Percentiles rank a stretch among this genome's conserved stretches.
Conservation (phyloP, 164 flowering plant species). For the Nelumbo lutea region DNA sequence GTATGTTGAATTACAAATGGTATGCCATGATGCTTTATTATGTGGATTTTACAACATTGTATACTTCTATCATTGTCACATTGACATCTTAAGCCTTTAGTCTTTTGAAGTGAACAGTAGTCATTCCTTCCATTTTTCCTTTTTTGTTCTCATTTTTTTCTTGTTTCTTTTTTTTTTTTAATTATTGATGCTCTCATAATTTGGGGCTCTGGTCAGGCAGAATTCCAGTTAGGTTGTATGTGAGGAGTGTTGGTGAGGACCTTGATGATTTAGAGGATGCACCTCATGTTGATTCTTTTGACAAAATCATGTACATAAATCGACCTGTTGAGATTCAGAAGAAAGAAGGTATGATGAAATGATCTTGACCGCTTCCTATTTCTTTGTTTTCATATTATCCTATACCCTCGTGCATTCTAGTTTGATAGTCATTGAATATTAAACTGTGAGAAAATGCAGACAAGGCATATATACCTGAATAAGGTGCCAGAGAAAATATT, state of each 20-base stretch:
- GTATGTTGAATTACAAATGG: no score
- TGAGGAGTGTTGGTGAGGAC: constrained; percentile 47
- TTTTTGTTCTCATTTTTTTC: constrained; percentile 4
- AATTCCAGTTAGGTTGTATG: constrained; percentile 85
- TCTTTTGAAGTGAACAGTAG: no score
- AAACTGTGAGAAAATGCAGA: no score
- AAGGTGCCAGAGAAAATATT: no score
- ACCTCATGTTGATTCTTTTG: constrained; percentile 71
- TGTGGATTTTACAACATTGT: no score
- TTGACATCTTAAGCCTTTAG: no score
- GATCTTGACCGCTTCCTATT: no score
- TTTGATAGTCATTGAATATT: no score
- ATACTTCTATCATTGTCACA: no score
- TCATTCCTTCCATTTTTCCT: not conserved
- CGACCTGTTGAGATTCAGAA: constrained; percentile 64
- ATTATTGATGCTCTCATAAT: constrained; percentile 9
- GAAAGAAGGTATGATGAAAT: constrained; percentile 45
- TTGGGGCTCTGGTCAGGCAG: constrained; percentile 52
- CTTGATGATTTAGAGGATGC: constrained; percentile 65
- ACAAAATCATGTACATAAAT: constrained; percentile 69
- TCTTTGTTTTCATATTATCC: not conserved
- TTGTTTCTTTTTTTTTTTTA: constrained; percentile 2
- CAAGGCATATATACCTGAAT: no score
- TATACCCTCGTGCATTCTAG: no score
- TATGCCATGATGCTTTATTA: no score